Evolutionary conservation across 305 asterid genomes (phyloP).

Genomic region (Solanum hybrid): DNA sequence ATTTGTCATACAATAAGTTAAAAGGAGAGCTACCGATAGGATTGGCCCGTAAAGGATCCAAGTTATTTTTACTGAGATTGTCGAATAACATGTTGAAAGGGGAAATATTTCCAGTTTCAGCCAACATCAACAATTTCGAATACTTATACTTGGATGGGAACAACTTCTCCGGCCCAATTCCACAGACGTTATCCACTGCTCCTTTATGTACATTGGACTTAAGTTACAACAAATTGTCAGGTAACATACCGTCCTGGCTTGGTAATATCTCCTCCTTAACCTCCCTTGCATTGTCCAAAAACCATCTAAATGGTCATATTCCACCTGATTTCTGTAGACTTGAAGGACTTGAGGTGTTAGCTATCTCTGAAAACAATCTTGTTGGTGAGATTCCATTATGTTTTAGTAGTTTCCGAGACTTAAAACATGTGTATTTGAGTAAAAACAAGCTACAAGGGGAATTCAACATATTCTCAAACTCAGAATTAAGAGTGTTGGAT

Average conservation of each 20-base stretch:
- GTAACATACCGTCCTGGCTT: not conserved
- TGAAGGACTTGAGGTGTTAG: not conserved
- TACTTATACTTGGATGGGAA: not conserved
- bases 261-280: not conserved
- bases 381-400: conserved; percentile 4
- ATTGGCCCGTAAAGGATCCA: not conserved
- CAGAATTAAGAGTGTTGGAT: not conserved
- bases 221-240: not conserved
- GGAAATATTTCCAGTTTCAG: not conserved
- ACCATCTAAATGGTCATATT: conserved; percentile 1
- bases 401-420: not conserved
- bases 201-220: not conserved
- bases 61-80: not conserved
- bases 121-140: not conserved
- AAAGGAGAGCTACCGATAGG: not conserved
- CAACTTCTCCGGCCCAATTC: not conserved
- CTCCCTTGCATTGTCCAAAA: not conserved
- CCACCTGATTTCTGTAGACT: conserved; percentile 3
- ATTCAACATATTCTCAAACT: not conserved
- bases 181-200: not conserved
- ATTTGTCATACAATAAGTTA: not conserved
- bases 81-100: conserved; percentile 1
- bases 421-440: not conserved
- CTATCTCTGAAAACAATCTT: not conserved
- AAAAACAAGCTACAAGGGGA: conserved; percentile 3